Percentiles rank a stretch among this genome's conserved stretches.
These are phyloP conservation scores for Spatholobus suberectus DNA, from an alignment of 306 rosid species.

Conservation along the genomic window DNA sequence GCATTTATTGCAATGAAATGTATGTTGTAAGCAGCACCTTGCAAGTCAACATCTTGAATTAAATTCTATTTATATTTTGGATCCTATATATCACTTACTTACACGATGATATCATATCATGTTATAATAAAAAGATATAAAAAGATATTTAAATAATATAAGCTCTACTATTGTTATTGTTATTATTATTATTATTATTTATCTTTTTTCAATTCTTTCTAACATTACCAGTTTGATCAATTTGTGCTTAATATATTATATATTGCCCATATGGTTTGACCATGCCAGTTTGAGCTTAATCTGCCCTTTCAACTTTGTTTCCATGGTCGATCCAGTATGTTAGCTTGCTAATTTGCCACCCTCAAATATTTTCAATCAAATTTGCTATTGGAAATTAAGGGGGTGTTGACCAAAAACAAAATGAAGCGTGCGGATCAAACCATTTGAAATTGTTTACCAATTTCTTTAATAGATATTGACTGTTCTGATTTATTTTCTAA, in stretches of 20 bases:
- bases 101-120: background rate
- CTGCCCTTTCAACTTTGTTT: background rate
- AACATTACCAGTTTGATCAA: background rate
- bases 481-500: too few species aligned
- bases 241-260: background rate
- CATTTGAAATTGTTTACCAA: background rate
- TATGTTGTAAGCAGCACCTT: background rate
- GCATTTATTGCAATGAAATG: constrained; percentile 40
- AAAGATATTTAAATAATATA: too few species aligned
- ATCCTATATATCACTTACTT: background rate
- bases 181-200: too few species aligned
- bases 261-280: background rate
- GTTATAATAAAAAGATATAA: background rate
- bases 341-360: background rate
- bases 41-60: constrained; percentile 41
- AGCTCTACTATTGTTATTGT: background rate
- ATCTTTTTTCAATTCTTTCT: background rate
- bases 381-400: background rate
- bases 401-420: background rate
- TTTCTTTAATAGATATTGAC: too few species aligned
- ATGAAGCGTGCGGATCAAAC: background rate
- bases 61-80: background rate
- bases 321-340: background rate
- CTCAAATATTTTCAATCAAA: background rate
- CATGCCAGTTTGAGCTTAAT: background rate